Conservation (phyloP, 306 rosid species). For the Quercus cerris region DNA sequence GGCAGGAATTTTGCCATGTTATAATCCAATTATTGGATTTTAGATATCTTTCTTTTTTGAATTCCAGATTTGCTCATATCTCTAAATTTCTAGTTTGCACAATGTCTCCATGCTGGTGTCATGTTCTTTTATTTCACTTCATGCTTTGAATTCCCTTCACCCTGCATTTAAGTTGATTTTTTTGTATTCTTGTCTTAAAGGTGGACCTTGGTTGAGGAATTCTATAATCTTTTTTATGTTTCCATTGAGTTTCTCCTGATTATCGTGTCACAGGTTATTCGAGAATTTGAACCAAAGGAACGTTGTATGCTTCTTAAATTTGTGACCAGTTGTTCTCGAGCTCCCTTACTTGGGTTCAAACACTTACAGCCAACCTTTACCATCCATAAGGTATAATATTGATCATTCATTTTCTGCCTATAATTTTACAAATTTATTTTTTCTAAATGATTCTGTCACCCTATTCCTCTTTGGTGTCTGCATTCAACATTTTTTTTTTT, state of each 20-base stretch:
- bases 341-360: slow-evolving; percentile 96
- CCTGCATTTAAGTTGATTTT: slow-evolving; percentile 9
- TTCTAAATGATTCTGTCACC: background rate
- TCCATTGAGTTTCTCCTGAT: slow-evolving; percentile 13
- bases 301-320: slow-evolving; percentile 95
- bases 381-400: slow-evolving; percentile 74
- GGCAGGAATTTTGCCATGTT: background rate
- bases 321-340: slow-evolving; percentile 97
- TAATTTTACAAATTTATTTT: slow-evolving; percentile 6
- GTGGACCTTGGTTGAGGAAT: slow-evolving; percentile 15
- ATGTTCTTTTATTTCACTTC: slow-evolving; percentile 11
- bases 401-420: slow-evolving; percentile 15
- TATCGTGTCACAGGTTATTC: slow-evolving; percentile 54
- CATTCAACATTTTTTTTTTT: background rate
- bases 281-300: slow-evolving; percentile 72
- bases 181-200: slow-evolving; percentile 7
- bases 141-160: background rate
- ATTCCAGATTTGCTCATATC: background rate
- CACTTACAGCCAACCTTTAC: slow-evolving; percentile 90
- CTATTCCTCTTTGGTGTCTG: slow-evolving; percentile 21
- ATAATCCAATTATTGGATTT: background rate
- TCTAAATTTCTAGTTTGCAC: slow-evolving; percentile 10
- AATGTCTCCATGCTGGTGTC: background rate
- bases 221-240: slow-evolving; percentile 21
- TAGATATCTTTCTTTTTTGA: background rate